phyloP scores from a whole-genome alignment of 2,329 filamentous ascomycete genomes.

The Aspergillus aculeatinus region DNA sequence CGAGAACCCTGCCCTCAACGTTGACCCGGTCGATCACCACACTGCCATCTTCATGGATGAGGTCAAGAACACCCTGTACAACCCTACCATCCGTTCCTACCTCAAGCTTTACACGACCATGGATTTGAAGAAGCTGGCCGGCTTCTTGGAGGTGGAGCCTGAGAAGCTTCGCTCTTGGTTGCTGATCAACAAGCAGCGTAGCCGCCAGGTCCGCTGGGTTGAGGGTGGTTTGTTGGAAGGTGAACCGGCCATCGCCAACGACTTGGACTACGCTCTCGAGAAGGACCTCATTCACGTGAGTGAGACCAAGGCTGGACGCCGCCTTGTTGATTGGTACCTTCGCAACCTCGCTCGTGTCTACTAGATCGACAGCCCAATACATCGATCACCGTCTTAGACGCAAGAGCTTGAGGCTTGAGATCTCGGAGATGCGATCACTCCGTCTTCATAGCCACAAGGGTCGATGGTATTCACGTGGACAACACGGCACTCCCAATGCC shows the following conservation, averaged over 20 bases:
- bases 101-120: constrained; percentile 99
- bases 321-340: constrained; percentile 98
- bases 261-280: constrained; percentile 96
- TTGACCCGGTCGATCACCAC: constrained; percentile 97
- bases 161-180: constrained; percentile 93
- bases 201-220: constrained; percentile 90
- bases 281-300: constrained; percentile 98
- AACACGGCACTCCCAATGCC: background rate
- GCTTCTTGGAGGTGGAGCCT: constrained; percentile 95
- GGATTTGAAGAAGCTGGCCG: constrained; percentile 96
- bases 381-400: constrained; percentile 12
- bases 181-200: constrained; percentile 97
- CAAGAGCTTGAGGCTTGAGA: constrained; percentile 5
- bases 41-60: constrained; percentile 98
- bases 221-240: constrained; percentile 89
- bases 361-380: constrained; percentile 47
- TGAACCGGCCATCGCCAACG: constrained; percentile 87
- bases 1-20: constrained; percentile 91
- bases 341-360: constrained; percentile 95
- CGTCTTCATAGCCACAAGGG: background rate
- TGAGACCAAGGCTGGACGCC: constrained; percentile 95
- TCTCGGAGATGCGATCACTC: constrained; percentile 12
- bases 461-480: background rate
- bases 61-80: constrained; percentile 99
- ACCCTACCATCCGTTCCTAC: constrained; percentile 96